Evolutionary conservation across 2,329 filamentous ascomycete genomes (phyloP).

Genomic region (Exophiala calicioides): DNA sequence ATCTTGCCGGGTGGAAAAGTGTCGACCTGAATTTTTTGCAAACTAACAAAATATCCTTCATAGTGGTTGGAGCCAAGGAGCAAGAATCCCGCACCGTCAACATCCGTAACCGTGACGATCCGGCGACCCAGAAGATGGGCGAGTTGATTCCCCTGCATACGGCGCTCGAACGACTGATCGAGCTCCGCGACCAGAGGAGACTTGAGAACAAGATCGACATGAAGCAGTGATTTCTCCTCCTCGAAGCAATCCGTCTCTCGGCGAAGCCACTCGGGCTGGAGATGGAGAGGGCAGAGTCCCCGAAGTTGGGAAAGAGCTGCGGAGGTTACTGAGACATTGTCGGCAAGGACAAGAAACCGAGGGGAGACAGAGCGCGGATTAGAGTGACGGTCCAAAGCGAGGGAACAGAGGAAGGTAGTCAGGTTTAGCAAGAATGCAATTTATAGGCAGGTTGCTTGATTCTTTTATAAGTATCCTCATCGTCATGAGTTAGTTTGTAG

Average conservation of each 20-base stretch:
- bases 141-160: conserved; percentile 62
- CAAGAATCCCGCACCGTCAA: conserved; percentile 61
- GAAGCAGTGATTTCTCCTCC: conserved; percentile 1
- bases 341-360: neutral
- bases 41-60: conserved; percentile 16
- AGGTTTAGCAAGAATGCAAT: conserved; percentile 3
- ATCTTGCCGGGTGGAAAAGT: neutral
- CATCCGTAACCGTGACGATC: conserved; percentile 65
- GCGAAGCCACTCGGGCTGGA: neutral
- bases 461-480: no score
- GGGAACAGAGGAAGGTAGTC: no score
- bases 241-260: no score
- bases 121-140: conserved; percentile 62
- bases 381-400: neutral
- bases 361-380: neutral
- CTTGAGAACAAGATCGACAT: conserved; percentile 40
- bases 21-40: no score
- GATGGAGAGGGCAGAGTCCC: neutral
- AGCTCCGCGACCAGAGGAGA: conserved; percentile 48
- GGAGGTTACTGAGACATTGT: neutral
- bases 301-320: no score
- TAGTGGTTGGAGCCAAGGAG: conserved; percentile 65
- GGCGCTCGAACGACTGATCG: conserved; percentile 55
- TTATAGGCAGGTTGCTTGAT: no score
- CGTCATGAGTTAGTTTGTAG: no score